A percentile compares a stretch with the other conserved stretches of the same genome.
Evolutionary conservation across 768 basidiomycete species (phyloP).

Genomic region (Mycena haematopus): DNA sequence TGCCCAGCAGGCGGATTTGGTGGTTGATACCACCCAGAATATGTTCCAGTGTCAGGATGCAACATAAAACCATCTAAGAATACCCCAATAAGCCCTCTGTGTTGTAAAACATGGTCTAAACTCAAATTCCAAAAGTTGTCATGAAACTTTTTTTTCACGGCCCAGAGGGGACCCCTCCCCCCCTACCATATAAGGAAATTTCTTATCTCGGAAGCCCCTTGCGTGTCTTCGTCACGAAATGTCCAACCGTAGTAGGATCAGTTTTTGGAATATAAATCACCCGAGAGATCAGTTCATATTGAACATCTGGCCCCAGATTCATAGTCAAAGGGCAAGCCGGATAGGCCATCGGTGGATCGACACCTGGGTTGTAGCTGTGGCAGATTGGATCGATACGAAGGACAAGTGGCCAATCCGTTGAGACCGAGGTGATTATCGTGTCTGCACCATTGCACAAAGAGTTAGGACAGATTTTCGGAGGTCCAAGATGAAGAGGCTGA

Average conservation of each 20-base stretch:
- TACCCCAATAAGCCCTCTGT: too few relatives aligned
- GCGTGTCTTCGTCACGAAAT: conserved; percentile 8
- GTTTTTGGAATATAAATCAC: background rate
- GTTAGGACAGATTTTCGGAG: background rate
- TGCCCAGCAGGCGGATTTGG: too few relatives aligned
- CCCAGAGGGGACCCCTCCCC: too few relatives aligned
- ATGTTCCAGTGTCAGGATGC: too few relatives aligned
- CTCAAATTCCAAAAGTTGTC: too few relatives aligned
- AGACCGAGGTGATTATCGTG: background rate
- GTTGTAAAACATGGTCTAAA: too few relatives aligned
- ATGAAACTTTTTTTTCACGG: too few relatives aligned
- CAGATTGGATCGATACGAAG: conserved; percentile 3
- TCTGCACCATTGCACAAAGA: background rate
- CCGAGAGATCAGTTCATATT: conserved; percentile 6
- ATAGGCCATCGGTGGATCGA: background rate
- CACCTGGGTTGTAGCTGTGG: background rate
- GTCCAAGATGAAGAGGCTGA: background rate
- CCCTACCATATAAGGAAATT: too few relatives aligned
- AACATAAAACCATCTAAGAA: too few relatives aligned
- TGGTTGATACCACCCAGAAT: too few relatives aligned
- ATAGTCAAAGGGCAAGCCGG: background rate
- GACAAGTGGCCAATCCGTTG: conserved; percentile 9
- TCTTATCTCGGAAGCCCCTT: too few relatives aligned
- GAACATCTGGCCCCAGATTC: background rate
- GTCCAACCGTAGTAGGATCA: background rate